Evolutionary conservation across 73 alveolate species (phyloP).

Genomic region (Paramecium octaurelia): DNA sequence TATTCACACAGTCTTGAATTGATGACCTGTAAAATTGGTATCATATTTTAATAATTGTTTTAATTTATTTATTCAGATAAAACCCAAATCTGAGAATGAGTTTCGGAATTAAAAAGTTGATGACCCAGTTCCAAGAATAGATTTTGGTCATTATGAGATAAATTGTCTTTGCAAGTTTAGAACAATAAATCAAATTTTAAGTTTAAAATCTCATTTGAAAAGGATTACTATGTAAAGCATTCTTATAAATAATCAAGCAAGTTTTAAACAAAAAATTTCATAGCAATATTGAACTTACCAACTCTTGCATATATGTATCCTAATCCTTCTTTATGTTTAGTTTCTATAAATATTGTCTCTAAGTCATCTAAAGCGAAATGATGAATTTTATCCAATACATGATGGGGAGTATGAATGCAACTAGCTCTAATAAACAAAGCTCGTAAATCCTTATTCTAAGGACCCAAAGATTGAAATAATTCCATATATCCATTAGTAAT

Average conservation of each 20-base stretch:
- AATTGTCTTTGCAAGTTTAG: background rate
- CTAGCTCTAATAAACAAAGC: background rate
- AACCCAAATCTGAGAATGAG: background rate
- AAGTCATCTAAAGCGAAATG: background rate
- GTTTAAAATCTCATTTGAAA: background rate
- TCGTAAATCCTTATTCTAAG: background rate
- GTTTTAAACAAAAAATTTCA: background rate
- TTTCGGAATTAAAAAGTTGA: background rate
- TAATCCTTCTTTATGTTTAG: background rate
- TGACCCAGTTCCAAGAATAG: background rate
- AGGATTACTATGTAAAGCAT: background rate
- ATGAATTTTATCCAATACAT: conserved; percentile 6
- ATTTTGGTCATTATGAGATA: background rate
- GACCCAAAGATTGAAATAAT: background rate
- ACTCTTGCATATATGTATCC: conserved; percentile 7
- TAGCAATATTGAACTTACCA: background rate
- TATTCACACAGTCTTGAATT: background rate
- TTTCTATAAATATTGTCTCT: background rate
- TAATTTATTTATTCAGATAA: background rate
- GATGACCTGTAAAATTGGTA: background rate
- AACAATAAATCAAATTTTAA: background rate
- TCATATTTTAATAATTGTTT: background rate
- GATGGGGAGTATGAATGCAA: background rate
- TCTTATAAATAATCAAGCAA: background rate
- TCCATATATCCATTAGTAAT: conserved; percentile 8